Base-by-base conservation (phyloP, 345 rosid genomes). In the Viola odorata region DNA sequence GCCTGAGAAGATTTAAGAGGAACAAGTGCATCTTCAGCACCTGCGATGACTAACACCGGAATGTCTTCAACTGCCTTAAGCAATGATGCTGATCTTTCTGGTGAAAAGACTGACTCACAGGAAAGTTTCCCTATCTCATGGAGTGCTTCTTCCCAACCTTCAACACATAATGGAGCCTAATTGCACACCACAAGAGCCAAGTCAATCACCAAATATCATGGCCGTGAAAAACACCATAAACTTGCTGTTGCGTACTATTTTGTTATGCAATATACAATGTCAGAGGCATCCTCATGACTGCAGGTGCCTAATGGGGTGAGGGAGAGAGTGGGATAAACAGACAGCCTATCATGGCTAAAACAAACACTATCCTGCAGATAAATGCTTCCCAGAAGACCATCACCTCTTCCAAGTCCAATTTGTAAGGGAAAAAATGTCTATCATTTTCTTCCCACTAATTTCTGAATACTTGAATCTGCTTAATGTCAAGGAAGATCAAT, bases 71-170 rank as follows among this genome's bases (percentile, higher is more conserved):
- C 82, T 51, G 89, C 84, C 71, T 83, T 79, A 36, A 84, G 82
- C 76, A 92, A 68, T 32, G 78, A 72, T 48, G 69, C 55, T 37
- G 86, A 85, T n/a, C 48, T 64, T 62, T 85, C 87, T 32, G 85
- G 78, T 40, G 88, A 68, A 64, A 92, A 88, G 64, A 89, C 80
- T 8, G 85, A 84, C 79, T 92, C 96, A 12, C 82, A 67, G 13
- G 98, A 92, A 67, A 89, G 80, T 79, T 84, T 83, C 41, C 98
- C 89, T 40, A 92, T 83, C 79, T 92, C 98, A 55, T 87, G 94
- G 56, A 92, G 86, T 47, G 96, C 96, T 77, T 92, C 96, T 55
- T 92, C 96, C 98, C 98, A 92, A 63, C 98, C 96, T 78, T 87
- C 94, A 12, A 84, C 80, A 50, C 82, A 83, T 41, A 92, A 75